Conservation (phyloP, 805 yeast genomes). For the Wickerhamomyces bisporus region DNA sequence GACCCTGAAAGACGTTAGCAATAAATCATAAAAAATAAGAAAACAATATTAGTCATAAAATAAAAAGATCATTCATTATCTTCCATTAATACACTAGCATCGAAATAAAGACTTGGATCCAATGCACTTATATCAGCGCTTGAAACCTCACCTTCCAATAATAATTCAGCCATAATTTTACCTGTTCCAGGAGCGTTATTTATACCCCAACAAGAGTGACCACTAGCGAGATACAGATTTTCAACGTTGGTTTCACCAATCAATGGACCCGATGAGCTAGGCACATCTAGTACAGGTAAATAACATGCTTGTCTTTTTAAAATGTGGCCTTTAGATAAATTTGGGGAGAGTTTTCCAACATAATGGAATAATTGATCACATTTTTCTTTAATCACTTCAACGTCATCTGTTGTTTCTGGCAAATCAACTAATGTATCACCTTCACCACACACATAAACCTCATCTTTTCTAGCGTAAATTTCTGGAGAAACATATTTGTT, state of each 20-base stretch:
- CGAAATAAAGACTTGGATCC: conserved; percentile 85
- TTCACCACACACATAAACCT: conserved; percentile 95
- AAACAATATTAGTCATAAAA: too few species aligned
- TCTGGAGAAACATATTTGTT: conserved; percentile 82
- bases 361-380: conserved; percentile 83
- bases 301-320: conserved; percentile 90
- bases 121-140: conserved; percentile 78
- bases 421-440: conserved; percentile 87
- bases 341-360: conserved; percentile 71
- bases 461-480: conserved; percentile 91
- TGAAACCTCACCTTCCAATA: conserved; percentile 75
- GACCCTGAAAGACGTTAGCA: too few species aligned
- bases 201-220: conserved; percentile 99
- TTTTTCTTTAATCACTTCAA: conserved; percentile 77
- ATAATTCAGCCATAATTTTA: conserved; percentile 79
- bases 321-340: conserved; percentile 67
- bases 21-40: too few species aligned
- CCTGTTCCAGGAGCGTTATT: conserved; percentile 98
- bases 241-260: conserved; percentile 90
- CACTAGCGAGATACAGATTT: conserved; percentile 75
- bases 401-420: conserved; percentile 93
- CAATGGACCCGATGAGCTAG: conserved; percentile 88
- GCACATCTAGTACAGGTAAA: conserved; percentile 89
- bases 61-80: conserved; percentile 4
- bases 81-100: conserved; percentile 43